Conservation (phyloP, 1,139 yeast genomes). For the Spathaspora sp. region DNA sequence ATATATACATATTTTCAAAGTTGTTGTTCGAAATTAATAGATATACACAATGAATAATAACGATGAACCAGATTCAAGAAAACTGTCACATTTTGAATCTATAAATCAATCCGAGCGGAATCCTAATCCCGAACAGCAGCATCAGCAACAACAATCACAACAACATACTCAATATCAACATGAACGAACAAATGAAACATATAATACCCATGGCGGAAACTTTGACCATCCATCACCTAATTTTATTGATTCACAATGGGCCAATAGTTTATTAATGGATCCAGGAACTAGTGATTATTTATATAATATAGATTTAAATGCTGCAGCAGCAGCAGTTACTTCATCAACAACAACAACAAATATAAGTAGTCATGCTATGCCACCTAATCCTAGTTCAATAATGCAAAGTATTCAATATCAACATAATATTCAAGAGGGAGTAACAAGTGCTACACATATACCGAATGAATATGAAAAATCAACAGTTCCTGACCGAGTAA, state of each 20-base stretch:
- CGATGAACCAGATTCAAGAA: not conserved
- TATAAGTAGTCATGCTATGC: conserved; percentile 5
- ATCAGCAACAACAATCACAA: not conserved
- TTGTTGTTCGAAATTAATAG: not conserved
- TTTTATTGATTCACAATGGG: conserved; percentile 49
- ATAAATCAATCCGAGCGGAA: too few relatives aligned
- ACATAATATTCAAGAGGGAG: conserved; percentile 21
- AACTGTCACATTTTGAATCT: not conserved
- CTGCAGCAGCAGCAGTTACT: not conserved
- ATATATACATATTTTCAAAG: not conserved
- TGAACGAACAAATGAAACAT: not conserved
- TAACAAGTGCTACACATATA: conserved; percentile 6
- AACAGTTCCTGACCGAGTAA: not conserved
- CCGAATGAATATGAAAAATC: conserved; percentile 9
- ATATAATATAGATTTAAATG: conserved; percentile 26
- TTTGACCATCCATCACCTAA: conserved; percentile 25
- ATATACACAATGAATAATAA: not conserved
- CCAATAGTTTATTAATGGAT: conserved; percentile 38
- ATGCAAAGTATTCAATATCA: conserved; percentile 37
- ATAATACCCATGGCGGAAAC: not conserved
- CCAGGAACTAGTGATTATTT: conserved; percentile 34
- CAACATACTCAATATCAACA: not conserved
- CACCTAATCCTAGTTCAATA: conserved; percentile 23
- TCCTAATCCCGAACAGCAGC: not conserved
- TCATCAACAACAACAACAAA: conserved; percentile 2